Evolutionary conservation across 139 green algal species (phyloP), one percentile per base, ranked within the genome.

Genomic region (Volvox reticuliferus): DNA sequence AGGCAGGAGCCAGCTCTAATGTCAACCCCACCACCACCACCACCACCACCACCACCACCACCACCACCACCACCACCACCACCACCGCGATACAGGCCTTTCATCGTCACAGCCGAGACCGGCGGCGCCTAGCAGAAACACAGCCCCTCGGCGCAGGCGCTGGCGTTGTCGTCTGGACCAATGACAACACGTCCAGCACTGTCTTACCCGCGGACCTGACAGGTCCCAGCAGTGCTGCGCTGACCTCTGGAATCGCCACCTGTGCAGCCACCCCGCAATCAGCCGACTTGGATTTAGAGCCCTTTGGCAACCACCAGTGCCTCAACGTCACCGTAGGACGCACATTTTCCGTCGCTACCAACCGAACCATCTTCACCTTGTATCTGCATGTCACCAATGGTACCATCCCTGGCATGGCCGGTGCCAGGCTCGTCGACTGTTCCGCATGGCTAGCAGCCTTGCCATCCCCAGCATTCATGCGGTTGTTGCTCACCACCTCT

Each of bases 381-480:
- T 35, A 36, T 1, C 21, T 88, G 30, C 32, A 17, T 32, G 81
- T 21, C 81, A 73, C 35, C 55, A 30, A 19, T 5, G 5, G 21
- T 73, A 30, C 61, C 1, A 62, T 17, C 62, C 30, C 28, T 19
- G 80, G n/a, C 55, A 20, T 6, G 0, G 28, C 55, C 55, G 16
- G 1, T 17, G 82, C 33, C 65, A n/a, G 19, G 19, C 28, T 30
- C 50, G 80, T 26, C 50, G 44, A 44, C 55, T 88, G 82, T 36
- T 21, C n/a, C 21, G 3, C 12, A 17, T 88, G 82, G 82, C 65
- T 88, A 13, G 24, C 62, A 1, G 35, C 12, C 33, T 35, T 81
- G 24, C 36, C 67, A 28, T 37, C 65, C 67, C 83, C 83, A 3
- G 26, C 37, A 33, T 89, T 69, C 83, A 12, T 89, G 67, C 83